Base-by-base conservation (phyloP, 768 basidiomycete genomes). In the Ramaria sp. region DNA sequence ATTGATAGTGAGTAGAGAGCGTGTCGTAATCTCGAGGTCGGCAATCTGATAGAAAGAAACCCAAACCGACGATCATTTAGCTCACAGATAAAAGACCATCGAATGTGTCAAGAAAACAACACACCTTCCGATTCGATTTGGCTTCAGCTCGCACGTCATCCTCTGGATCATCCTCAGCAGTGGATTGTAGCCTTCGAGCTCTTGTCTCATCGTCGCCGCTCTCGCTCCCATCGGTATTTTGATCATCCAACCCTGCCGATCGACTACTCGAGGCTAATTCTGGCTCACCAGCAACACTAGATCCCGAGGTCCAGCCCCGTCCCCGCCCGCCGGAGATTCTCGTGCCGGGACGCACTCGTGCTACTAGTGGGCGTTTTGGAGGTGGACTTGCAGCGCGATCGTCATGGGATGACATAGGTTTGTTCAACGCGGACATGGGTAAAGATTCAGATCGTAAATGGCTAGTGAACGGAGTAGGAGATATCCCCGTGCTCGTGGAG, bases 1-100 rank as follows among this genome's bases (percentile, higher is more conserved):
- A n/a, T n/a, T n/a, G n/a, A n/a, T n/a, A n/a, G n/a, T n/a, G 47
- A 94, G 75, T 17, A 95, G 76, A 1, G 91, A 95, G 34, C 80
- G 78, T 68, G 91, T 94, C 6, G 89, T 86, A 64, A 95, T 95
- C 69, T 94, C 89, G 11, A 95, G 75, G 71, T 95, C 91, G 12
- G 87, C 88, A 58, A 95, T 94, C 92, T 95, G 59, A 15, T 24
- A 20, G 24, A 9, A 58, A 17, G 45, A 22, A 60, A 15, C 38
- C 9, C 34, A 37, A 45, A 34, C 41, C 12, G 22, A 38, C 51
- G n/a, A 19, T 46, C 20, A 41, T 37, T 20, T 38, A 15, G 50
- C 15, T 20, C 12, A 1, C 48, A 7, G 7, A 11, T 24, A 22
- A n/a, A 33, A 54, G 12, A 52, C 63, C 34, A 59, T 54, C 30